phyloP scores from a whole-genome alignment of 1,139 yeast genomes.

The Torulaspora pretoriensis region DNA sequence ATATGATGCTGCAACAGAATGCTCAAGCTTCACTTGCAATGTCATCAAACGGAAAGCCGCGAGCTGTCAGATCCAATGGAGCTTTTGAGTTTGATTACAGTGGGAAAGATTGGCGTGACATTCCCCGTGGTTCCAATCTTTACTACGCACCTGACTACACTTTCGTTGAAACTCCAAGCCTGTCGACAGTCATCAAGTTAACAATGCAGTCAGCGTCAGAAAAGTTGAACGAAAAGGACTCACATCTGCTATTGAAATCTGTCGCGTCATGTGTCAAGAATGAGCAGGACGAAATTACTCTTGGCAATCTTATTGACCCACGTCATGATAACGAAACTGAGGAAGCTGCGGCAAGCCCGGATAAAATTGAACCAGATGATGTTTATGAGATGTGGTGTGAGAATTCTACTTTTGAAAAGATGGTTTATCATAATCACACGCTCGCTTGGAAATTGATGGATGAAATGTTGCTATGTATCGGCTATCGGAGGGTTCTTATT shows the following conservation, averaged over 20 bases:
- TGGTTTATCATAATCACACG: conserved; percentile 41
- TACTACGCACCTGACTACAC: conserved; percentile 30
- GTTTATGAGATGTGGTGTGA: conserved; percentile 46
- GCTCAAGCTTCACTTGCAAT: conserved; percentile 11
- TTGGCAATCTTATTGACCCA: conserved; percentile 16
- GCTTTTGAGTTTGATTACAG: conserved; percentile 49
- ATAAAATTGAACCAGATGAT: conserved; percentile 46
- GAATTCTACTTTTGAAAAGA: conserved; percentile 42
- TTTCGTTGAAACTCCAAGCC: conserved; percentile 21
- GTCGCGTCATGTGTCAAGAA: conserved; percentile 50
- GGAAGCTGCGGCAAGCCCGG: conserved; percentile 9
- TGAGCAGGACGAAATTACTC: conserved; percentile 38
- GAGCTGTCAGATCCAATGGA: conserved; percentile 39
- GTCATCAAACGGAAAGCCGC: conserved; percentile 25
- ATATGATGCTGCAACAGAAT: conserved; percentile 8
- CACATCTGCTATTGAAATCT: conserved; percentile 32
- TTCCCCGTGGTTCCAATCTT: conserved; percentile 56
- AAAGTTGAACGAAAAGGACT: conserved; percentile 40
- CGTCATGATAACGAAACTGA: conserved; percentile 5
- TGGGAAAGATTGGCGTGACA: conserved; percentile 68
- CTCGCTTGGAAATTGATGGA: conserved; percentile 55
- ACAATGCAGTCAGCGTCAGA: conserved; percentile 36
- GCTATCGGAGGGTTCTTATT: conserved; percentile 56
- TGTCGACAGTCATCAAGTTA: conserved; percentile 22
- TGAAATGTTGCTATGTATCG: conserved; percentile 63